Base-by-base conservation (phyloP, 2,329 filamentous ascomycete genomes). In the Sporothrix variecibatus region DNA sequence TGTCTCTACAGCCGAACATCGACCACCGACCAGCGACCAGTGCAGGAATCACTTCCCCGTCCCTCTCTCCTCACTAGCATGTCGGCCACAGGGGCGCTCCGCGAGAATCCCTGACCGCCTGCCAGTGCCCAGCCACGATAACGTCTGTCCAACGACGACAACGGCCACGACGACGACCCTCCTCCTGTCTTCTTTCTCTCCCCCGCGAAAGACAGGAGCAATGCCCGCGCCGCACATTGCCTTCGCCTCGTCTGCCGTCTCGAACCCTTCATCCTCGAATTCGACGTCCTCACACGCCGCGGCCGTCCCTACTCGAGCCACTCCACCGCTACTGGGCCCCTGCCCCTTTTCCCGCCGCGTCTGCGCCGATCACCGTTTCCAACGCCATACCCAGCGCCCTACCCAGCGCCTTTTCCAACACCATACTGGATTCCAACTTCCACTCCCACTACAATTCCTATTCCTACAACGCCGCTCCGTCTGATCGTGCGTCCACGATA, bases 331-430 rank as follows among this genome's bases (percentile, higher is more conserved):
- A 23, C 70, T 72, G 70, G 58, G 46, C 69, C 75, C 70, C 72
- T 76, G 64, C 62, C 72, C 60, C 73, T 40, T 53, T 69, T 67
- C 34, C 71, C 75, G 12, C 73, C 58, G 56, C 46, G 62, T 73
- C 76, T 38, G 71, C 73, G 74, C 71, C 76, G 76, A 77, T 75
- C 76, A 49, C 74, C 71, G 67, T 75, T 43, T 71, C 73, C 71
- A 71, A 74, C 69, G 70, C 69, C 51, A 46, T 51, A 17, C 31
- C 28, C 40, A 40, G 28, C 65, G 7, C n/a, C 31, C 60, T 34
- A n/a, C 28, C 43, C 43, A 49, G 43, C 43, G 43, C 43, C 43
- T 49, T 49, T 49, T 49, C 58, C 58, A 40, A 38, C 28, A 23
- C 75, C 58, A 58, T 70, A 15, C 73, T 72, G 38, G 68, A 74